Evolutionary conservation across 257 asterid species (phyloP).

Genomic region (Solanum lignicaule): DNA sequence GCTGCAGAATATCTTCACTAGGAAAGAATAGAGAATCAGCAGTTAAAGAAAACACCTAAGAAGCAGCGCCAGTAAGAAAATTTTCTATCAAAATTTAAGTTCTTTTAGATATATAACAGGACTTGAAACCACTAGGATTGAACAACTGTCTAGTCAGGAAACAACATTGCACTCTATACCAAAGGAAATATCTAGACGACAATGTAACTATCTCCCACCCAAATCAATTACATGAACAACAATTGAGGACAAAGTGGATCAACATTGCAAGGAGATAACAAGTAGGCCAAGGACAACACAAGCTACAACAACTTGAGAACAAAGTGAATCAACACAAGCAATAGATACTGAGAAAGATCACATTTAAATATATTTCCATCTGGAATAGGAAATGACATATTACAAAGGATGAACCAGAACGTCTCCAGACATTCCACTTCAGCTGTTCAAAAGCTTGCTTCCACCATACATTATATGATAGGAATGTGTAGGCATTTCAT

Average conservation of each 20-base stretch:
- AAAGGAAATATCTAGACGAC: neutral
- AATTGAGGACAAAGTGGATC: neutral
- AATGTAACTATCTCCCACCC: neutral
- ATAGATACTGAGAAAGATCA: neutral
- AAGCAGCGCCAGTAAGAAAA: neutral
- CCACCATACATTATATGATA: neutral
- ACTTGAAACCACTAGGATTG: neutral
- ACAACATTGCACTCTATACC: neutral
- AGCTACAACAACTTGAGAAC: neutral
- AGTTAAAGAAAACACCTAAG: neutral
- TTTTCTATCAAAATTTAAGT: neutral
- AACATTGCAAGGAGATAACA: neutral
- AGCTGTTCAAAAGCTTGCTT: neutral
- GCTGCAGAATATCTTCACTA: neutral
- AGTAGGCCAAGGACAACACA: neutral
- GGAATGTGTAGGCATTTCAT: neutral
- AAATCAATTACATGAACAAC: neutral
- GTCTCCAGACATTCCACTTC: neutral
- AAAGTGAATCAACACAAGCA: neutral
- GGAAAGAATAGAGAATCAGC: neutral
- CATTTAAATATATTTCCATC: neutral
- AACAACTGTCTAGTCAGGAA: neutral
- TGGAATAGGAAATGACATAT: neutral
- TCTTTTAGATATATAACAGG: neutral
- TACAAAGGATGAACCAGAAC: neutral